Evolutionary conservation across 73 alveolate species (phyloP).

Genomic region (Paramecium pentaurelia): DNA sequence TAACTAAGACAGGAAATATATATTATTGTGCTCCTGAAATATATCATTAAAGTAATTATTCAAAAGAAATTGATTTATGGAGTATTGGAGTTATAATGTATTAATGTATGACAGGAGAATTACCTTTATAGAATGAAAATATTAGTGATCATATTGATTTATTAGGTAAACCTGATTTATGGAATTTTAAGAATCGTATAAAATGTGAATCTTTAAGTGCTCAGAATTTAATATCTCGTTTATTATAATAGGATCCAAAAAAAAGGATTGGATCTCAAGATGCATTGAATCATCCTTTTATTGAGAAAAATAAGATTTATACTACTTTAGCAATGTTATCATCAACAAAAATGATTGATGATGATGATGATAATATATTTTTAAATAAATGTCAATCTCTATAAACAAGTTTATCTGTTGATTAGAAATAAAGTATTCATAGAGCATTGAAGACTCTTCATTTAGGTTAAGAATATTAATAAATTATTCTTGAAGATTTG

Average conservation of each 20-base stretch:
- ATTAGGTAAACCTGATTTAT: not conserved
- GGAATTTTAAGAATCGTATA: not conserved
- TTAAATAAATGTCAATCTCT: not conserved
- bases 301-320: constrained; percentile 21
- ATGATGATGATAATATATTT: not conserved
- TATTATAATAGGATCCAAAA: not conserved
- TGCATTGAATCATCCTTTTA: constrained; percentile 86
- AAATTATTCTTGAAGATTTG: not conserved
- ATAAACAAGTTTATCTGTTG: not conserved
- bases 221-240: not conserved
- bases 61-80: constrained; percentile 34
- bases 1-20: not conserved
- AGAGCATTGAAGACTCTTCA: not conserved
- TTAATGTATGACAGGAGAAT: not conserved
- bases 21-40: constrained; percentile 40
- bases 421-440: not conserved
- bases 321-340: not conserved
- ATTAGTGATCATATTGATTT: not conserved
- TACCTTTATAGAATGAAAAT: not conserved
- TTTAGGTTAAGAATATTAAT: not conserved
- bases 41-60: not conserved
- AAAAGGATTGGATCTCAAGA: constrained; percentile 72
- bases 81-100: not conserved
- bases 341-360: not conserved
- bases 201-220: not conserved